Conservation (phyloP, 192 early-diverging fungal genomes). For the Gamsiella multidivaricata region DNA sequence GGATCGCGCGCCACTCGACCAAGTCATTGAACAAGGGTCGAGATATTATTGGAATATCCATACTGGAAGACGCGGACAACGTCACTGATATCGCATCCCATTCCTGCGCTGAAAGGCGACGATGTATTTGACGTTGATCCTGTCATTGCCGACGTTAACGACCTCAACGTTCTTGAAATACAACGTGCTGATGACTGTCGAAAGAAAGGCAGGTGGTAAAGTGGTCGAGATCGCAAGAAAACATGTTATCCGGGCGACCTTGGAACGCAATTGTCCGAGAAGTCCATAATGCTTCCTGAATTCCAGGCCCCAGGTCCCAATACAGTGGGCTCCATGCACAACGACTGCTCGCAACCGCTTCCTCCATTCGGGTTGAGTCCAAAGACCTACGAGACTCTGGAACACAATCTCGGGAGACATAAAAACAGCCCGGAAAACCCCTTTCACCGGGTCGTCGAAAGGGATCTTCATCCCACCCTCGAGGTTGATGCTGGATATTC, state of each 20-base stretch:
- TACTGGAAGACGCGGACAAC: conserved; percentile 11
- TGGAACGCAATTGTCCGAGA: conserved; percentile 8
- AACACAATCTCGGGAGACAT: conserved; percentile 33
- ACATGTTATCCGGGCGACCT: neutral
- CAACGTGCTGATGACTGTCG: neutral
- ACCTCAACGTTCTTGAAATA: neutral
- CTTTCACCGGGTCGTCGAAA: neutral
- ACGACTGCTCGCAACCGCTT: conserved; percentile 5
- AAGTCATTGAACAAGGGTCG: conserved; percentile 4
- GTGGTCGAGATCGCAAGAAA: neutral
- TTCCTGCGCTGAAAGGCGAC: neutral
- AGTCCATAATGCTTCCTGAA: conserved; percentile 4
- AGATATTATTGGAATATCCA: conserved; percentile 7
- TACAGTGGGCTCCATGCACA: conserved; percentile 21
- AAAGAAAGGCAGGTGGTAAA: neutral
- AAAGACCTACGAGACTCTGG: conserved; percentile 2
- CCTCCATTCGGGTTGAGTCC: conserved; percentile 10
- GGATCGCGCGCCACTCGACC: conserved; percentile 2
- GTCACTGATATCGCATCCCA: conserved; percentile 21
- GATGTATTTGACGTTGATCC: conserved; percentile 8
- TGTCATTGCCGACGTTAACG: conserved; percentile 16
- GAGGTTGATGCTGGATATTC: conserved; percentile 3
- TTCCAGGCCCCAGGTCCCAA: neutral
- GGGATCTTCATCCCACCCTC: neutral
- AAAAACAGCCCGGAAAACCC: conserved; percentile 20